phyloP scores from a whole-genome alignment of 805 yeast genomes.

The Wickerhamiella galacta region DNA sequence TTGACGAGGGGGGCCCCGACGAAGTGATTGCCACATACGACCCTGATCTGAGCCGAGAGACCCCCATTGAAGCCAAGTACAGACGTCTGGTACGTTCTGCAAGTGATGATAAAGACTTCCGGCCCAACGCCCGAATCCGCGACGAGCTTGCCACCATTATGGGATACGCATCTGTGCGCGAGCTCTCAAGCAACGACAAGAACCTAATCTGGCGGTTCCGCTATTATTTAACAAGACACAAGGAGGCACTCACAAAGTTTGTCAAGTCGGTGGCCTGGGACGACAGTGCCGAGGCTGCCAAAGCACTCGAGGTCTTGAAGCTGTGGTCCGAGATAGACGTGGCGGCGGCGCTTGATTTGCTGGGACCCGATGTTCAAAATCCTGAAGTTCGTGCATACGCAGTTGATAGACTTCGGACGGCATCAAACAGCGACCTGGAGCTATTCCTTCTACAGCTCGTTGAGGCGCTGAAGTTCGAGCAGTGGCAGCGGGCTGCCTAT shows the following conservation, averaged over 20 bases:
- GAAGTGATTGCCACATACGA: conserved; percentile 33
- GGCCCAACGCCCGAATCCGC: conserved; percentile 73
- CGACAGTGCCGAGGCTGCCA: conserved; percentile 62
- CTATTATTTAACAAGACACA: conserved; percentile 56
- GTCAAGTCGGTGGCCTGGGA: conserved; percentile 80
- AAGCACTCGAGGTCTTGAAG: conserved; percentile 57
- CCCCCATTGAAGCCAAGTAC: conserved; percentile 80
- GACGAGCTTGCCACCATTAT: conserved; percentile 56
- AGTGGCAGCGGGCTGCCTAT: conserved; percentile 10
- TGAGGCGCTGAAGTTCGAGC: conserved; percentile 76
- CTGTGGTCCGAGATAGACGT: conserved; percentile 62
- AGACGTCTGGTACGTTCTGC: conserved; percentile 62
- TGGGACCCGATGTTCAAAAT: conserved; percentile 64
- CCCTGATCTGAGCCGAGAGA: conserved; percentile 50
- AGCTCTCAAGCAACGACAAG: conserved; percentile 65
- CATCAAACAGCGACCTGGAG: conserved; percentile 64
- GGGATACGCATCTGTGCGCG: conserved; percentile 68
- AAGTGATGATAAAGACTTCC: conserved; percentile 63
- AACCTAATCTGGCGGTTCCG: conserved; percentile 83
- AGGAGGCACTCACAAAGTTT: conserved; percentile 59
- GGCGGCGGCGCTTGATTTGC: conserved; percentile 71
- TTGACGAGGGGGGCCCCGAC: conserved; percentile 13
- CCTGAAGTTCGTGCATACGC: conserved; percentile 71
- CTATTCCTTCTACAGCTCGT: conserved; percentile 77
- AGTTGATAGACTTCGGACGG: conserved; percentile 61